Evolutionary conservation across 2,329 filamentous ascomycete genomes (phyloP), one percentile per base, ranked within the genome.

Genomic region (Colletotrichum sp.): DNA sequence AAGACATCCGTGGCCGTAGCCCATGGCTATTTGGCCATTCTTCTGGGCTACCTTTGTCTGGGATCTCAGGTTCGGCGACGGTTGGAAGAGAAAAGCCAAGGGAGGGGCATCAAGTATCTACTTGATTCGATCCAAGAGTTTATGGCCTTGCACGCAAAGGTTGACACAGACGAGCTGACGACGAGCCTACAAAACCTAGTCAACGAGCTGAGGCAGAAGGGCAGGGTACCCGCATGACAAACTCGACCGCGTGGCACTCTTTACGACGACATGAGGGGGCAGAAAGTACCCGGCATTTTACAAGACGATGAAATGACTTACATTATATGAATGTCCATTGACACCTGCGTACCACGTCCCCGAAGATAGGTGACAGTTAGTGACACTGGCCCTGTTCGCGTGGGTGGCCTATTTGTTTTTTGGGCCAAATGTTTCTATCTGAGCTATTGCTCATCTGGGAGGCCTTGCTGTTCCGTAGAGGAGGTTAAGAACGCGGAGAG

Each of bases 1-100:
- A 95, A 96, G 82, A 93, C 93, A 30, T 93, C 94, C 76, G 90
- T 94, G 67, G 95, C 96, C 79, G 95, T 99, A 32, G 93, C 94
- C 2, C 92, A 96, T 82, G 96, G 95, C 19, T 98, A 98, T 82
- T 88, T 98, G 29, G 93, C 95, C 1, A 93, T 98, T 16, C 88
- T 98, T 8, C 89, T 99, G 4, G 95, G 95, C 22, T 97, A 96
- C 79, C 86, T 98, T 29, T 96, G 93, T 79, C 87, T 97, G 32
- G 84, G 87, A 66, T 80, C 83, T 13, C 84, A 87, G 6, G 86
- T 88, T 9, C 85, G 87, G 62, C 82, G 85, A 64, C 85, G 85
- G 30, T 85, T 92, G 44, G 83, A 84, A 49, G 78, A 81, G 8
- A 85, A 84, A 65, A 87, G 88, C 59, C 83, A 85, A 11, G 85